Evolutionary conservation across 169 alveolate genomes (phyloP), one percentile per base, ranked within the genome.

Genomic region (Plasmodium relictum): DNA sequence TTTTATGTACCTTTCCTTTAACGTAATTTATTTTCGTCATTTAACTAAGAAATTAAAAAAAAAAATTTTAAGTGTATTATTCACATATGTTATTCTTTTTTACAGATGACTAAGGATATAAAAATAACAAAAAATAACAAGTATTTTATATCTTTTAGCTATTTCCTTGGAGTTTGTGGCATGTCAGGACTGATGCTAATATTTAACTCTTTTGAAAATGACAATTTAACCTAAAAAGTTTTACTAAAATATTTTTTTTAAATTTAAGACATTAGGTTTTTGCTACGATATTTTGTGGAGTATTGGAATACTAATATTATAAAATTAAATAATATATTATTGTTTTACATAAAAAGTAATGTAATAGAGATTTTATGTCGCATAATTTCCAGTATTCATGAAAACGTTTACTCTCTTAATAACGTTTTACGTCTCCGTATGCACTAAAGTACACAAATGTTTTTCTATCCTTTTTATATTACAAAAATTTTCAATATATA

Each of bases 71-170:
- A 14, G 22, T 5, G 59, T 59, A n/a, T 66, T 39, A 18, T 48
- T 8, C 22, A 52, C 20, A 31, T 65, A 48, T 76, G 41, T 39
- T 45, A 45, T 74, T 39, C n/a, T 63, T 76, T 63, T 58, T 76
- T 65, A 76, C 42, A 76, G 89, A 76, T 76, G 89, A 76, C 89
- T 50, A 76, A 76, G 62, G 89, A 76, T 16, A 76, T 76, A 48
- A 76, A 44, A 58, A 42, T 76, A 65, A 76, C 89, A 12, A 76
- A 63, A 66, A 37, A 16, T 62, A 76, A 76, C 74, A 76, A 76
- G 50, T 37, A 63, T 42, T 68, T 44, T 44, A 52, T 76, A 62
- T 76, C 89, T 63, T 76, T 58, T 63, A 76, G 89, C 41, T 76
- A 76, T 50, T 76, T 76, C 76, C 76, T 76, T 48, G 89, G 89